These are phyloP conservation scores for Hypholoma sublateritium DNA, from an alignment of 768 basidiomycete genomes.

Conservation along the genomic window DNA sequence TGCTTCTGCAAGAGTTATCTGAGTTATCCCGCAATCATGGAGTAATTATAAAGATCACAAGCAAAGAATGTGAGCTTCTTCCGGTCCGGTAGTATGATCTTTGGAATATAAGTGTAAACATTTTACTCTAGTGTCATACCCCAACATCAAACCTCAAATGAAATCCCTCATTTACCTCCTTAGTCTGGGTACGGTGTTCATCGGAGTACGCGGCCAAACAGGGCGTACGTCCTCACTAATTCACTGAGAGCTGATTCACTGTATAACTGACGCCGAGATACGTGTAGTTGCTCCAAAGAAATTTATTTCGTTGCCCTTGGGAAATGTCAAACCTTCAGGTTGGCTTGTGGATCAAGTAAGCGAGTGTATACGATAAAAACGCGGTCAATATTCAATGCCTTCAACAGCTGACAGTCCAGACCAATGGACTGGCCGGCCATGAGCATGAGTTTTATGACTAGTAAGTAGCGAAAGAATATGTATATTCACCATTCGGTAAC, in stretches of 20 bases:
- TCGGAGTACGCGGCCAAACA: conserved; percentile 15
- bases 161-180: conserved; percentile 5
- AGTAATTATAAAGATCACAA: background rate
- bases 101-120: conserved; percentile 9
- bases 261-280: background rate
- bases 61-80: conserved; percentile 2
- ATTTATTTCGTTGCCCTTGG: conserved; percentile 39
- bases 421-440: conserved; percentile 43
- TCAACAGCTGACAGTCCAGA: conserved; percentile 39
- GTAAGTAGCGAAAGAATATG: conserved; percentile 17
- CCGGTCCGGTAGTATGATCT: conserved; percentile 8
- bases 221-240: conserved; percentile 22
- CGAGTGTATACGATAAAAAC: background rate
- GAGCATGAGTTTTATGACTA: conserved; percentile 44
- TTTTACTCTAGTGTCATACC: background rate
- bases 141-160: background rate
- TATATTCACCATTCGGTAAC: background rate
- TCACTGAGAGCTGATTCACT: background rate
- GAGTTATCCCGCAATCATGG: conserved; percentile 1
- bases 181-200: conserved; percentile 1
- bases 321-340: conserved; percentile 36
- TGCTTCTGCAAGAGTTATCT: conserved; percentile 1
- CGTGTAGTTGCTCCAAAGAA: conserved; percentile 41
- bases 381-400: background rate
- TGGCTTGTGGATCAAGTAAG: conserved; percentile 44